Evolutionary conservation across 495 filamentous ascomycete species (phyloP).

Genomic region (Choiromyces venosus): DNA sequence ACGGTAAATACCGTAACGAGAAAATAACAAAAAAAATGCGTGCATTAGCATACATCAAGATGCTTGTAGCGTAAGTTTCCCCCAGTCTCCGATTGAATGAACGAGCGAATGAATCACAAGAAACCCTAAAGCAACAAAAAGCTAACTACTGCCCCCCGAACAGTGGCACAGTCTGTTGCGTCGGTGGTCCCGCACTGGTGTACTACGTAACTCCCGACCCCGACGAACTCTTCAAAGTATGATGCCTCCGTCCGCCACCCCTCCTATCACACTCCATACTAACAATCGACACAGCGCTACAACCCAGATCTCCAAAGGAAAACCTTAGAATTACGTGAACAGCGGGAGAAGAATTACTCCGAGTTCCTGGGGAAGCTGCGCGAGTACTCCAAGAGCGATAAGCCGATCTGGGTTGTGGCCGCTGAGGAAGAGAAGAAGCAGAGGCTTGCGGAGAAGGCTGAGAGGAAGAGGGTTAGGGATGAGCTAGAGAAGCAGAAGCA

Average conservation of each 20-base stretch:
- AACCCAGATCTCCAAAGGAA: conserved; percentile 87
- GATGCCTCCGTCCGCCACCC: conserved; percentile 9
- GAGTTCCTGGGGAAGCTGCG: conserved; percentile 77
- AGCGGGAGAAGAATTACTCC: conserved; percentile 75
- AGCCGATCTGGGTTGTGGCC: conserved; percentile 76
- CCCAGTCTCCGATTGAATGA: conserved; percentile 12
- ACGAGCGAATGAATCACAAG: conserved; percentile 22
- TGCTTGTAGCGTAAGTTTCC: conserved; percentile 61
- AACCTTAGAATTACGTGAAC: conserved; percentile 66
- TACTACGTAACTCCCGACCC: conserved; percentile 75
- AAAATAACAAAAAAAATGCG: conserved; percentile 32
- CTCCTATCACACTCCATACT: neutral
- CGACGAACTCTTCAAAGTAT: conserved; percentile 75
- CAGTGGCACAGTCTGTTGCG: conserved; percentile 62
- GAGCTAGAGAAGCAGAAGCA: conserved; percentile 60
- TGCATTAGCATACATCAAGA: conserved; percentile 45
- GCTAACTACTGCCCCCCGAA: conserved; percentile 18
- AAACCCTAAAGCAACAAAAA: neutral
- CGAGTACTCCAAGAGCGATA: conserved; percentile 83
- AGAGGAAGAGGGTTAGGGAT: conserved; percentile 50
- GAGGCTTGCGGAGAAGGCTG: conserved; percentile 51
- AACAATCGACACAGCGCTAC: conserved; percentile 56
- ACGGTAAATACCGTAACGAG: neutral
- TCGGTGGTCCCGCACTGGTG: conserved; percentile 84
- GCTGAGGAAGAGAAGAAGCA: conserved; percentile 56